Evolutionary conservation across 208 protist genomes (phyloP).

Genomic region (Acanthamoeba triangularis): DNA sequence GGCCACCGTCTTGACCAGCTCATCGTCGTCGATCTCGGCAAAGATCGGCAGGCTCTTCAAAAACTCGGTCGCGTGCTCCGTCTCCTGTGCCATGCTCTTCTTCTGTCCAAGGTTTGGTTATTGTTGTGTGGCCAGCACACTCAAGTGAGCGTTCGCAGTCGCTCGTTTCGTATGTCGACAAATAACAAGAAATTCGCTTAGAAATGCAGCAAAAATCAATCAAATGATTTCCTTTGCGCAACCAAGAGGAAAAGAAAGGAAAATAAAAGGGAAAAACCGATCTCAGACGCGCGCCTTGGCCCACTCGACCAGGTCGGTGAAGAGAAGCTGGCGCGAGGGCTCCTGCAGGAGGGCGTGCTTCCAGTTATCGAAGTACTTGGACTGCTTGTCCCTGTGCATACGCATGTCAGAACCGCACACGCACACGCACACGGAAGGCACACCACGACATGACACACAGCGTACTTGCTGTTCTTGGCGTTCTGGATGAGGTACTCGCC

Average conservation of each 20-base stretch:
- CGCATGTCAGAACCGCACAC: background rate
- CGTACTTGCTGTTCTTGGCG: slow-evolving; percentile 18
- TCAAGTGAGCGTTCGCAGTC: background rate
- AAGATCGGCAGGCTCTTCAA: slow-evolving; percentile 32
- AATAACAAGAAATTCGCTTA: background rate
- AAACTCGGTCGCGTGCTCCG: background rate
- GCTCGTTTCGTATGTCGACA: background rate
- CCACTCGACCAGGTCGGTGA: background rate
- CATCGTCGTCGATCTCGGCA: slow-evolving; percentile 32
- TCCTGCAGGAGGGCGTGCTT: slow-evolving; percentile 37
- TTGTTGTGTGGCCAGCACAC: background rate
- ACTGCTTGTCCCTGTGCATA: background rate
- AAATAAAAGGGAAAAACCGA: background rate
- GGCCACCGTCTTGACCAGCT: background rate
- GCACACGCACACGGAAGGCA: background rate
- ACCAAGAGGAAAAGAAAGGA: background rate
- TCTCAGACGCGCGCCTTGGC: background rate
- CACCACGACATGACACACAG: background rate
- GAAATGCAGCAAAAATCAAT: no score
- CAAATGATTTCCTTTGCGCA: no score
- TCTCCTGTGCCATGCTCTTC: background rate
- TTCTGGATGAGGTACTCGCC: slow-evolving; percentile 41
- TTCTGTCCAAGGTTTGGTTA: background rate
- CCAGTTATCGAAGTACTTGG: background rate
- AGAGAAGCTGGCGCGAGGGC: background rate